phyloP scores from a whole-genome alignment of 202 grass and related monocot genomes.

The Miscanthus sacchariflorus region DNA sequence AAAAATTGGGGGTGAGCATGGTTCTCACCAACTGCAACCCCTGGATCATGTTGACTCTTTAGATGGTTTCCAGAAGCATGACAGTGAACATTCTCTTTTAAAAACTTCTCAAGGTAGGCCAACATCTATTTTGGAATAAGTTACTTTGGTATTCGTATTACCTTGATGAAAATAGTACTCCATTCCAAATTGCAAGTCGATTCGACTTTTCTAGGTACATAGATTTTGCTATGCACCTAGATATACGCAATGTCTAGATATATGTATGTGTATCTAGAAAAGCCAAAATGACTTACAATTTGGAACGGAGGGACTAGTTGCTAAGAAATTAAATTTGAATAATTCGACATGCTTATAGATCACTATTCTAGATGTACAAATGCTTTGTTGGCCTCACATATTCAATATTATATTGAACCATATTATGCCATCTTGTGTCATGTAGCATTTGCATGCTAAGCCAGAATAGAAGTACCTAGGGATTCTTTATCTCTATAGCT shows the following conservation, averaged over 20 bases:
- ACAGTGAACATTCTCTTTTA: constrained; percentile 48
- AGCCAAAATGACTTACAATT: neutral
- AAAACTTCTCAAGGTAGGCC: constrained; percentile 60
- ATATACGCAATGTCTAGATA: neutral
- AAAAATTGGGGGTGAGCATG: constrained; percentile 45
- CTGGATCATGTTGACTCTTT: constrained; percentile 52
- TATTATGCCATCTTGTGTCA: neutral
- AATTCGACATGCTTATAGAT: constrained; percentile 16
- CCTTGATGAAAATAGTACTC: constrained; percentile 16
- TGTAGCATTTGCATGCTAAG: constrained; percentile 18
- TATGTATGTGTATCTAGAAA: neutral
- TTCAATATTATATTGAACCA: constrained; percentile 16
- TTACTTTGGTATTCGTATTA: neutral
- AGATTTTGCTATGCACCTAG: neutral
- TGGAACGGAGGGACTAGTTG: neutral
- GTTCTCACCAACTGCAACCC: constrained; percentile 38
- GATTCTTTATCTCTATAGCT: constrained; percentile 30
- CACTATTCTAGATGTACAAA: constrained; percentile 27
- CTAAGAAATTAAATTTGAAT: constrained; percentile 25
- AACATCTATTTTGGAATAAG: constrained; percentile 40
- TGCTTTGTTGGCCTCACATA: constrained; percentile 10
- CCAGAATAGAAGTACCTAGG: neutral
- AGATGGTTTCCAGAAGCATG: constrained; percentile 54
- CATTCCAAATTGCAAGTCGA: neutral
- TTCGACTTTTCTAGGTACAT: neutral